Conservation (phyloP, 306 rosid species). For the Castanopsis chinensis region DNA sequence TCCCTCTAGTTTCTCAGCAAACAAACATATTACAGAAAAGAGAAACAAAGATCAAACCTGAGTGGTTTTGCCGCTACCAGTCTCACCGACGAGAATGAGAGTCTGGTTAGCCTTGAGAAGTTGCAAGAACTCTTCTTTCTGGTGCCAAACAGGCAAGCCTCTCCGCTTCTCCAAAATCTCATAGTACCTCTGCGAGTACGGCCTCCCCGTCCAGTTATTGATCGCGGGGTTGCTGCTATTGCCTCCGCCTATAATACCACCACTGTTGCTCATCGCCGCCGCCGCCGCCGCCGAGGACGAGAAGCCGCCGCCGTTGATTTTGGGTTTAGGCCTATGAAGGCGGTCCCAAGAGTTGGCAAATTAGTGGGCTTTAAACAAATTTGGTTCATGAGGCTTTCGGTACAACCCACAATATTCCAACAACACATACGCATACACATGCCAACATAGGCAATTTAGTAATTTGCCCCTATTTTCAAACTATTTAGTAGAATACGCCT, state of each 20-base stretch:
- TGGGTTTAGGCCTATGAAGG: no score
- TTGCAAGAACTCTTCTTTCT: constrained; percentile 77
- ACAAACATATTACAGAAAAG: no score
- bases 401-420: no score
- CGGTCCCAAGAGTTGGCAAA: no score
- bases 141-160: constrained; percentile 88
- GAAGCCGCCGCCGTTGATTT: constrained; percentile 40
- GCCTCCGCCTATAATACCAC: no score
- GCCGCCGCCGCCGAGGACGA: background rate
- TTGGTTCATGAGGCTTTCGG: no score
- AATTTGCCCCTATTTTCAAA: no score
- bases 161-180: constrained; percentile 86
- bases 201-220: constrained; percentile 72
- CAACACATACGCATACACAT: no score
- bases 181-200: constrained; percentile 68
- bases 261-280: constrained; percentile 9
- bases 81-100: constrained; percentile 85
- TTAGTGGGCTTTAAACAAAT: no score
- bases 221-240: constrained; percentile 30
- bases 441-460: no score
- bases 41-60: constrained; percentile 47
- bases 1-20: no score
- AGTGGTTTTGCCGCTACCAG: constrained; percentile 97
- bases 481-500: no score
- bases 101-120: constrained; percentile 63